These are phyloP conservation scores for Pichia sp. DNA, from an alignment of 1,139 yeast species.

Conservation along the genomic window DNA sequence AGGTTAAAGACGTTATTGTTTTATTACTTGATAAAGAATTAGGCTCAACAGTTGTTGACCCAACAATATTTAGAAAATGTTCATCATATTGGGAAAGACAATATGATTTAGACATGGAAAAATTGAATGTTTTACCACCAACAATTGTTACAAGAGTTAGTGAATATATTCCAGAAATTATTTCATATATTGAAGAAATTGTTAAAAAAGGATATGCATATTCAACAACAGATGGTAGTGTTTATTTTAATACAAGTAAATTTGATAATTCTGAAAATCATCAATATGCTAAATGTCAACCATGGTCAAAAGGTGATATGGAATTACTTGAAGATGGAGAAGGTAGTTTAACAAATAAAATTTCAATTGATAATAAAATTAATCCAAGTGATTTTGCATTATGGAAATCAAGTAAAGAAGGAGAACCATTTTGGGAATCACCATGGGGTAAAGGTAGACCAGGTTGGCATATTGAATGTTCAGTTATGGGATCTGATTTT, in stretches of 20 bases:
- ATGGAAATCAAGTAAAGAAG: slow-evolving; percentile 95
- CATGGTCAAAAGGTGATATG: slow-evolving; percentile 91
- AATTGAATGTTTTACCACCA: slow-evolving; percentile 78
- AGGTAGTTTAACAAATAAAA: slow-evolving; percentile 64
- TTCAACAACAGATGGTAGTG: slow-evolving; percentile 77
- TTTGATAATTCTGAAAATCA: slow-evolving; percentile 72
- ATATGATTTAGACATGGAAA: slow-evolving; percentile 79
- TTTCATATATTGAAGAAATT: slow-evolving; percentile 68
- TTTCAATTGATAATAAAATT: slow-evolving; percentile 46
- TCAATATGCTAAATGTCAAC: slow-evolving; percentile 91
- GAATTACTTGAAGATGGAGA: slow-evolving; percentile 91
- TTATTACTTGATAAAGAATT: slow-evolving; percentile 63
- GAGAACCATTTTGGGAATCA: slow-evolving; percentile 94
- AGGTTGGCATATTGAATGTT: slow-evolving; percentile 99
- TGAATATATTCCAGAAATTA: slow-evolving; percentile 90
- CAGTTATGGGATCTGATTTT: slow-evolving; percentile 94
- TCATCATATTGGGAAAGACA: slow-evolving; percentile 88
- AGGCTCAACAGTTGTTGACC: slow-evolving; percentile 79
- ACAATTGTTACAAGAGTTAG: slow-evolving; percentile 91
- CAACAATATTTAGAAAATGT: slow-evolving; percentile 69
- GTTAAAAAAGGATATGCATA: slow-evolving; percentile 80
- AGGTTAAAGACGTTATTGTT: slow-evolving; percentile 66
- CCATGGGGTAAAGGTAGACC: slow-evolving; percentile 99
- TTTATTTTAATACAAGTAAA: slow-evolving; percentile 83
- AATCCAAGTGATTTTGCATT: slow-evolving; percentile 86